These are phyloP conservation scores for Piper longum DNA, from an alignment of 164 flowering plant species.

Conservation along the genomic window DNA sequence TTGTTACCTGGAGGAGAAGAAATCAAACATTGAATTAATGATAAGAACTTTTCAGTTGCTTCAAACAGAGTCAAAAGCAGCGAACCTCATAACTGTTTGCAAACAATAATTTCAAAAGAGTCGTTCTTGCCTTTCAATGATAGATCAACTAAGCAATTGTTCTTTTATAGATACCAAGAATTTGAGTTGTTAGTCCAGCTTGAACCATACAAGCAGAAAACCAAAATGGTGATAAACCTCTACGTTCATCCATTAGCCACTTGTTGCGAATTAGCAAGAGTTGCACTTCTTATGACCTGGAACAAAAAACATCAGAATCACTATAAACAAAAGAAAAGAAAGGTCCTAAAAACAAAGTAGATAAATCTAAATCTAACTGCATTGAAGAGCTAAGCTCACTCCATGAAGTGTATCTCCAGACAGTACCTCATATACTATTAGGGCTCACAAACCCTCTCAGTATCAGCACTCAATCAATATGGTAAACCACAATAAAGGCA, in stretches of 20 bases:
- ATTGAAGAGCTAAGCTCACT: neutral
- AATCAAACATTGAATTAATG: neutral
- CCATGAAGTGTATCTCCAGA: neutral
- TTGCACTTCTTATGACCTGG: conserved; percentile 1
- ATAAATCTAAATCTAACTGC: neutral
- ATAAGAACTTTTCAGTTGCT: too few relatives aligned
- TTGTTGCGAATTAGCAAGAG: neutral
- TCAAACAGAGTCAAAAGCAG: neutral
- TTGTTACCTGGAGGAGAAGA: neutral
- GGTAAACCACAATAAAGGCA: neutral
- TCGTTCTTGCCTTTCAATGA: neutral
- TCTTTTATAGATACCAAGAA: neutral
- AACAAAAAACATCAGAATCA: neutral
- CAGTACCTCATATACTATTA: neutral
- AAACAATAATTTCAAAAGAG: neutral
- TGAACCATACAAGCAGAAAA: neutral
- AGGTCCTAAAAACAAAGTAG: neutral
- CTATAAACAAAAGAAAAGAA: neutral
- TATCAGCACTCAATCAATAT: neutral
- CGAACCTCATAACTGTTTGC: neutral
- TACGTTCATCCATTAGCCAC: neutral
- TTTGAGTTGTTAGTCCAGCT: neutral
- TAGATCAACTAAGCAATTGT: too few relatives aligned
- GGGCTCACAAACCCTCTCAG: neutral
- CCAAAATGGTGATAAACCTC: neutral